Base-by-base conservation (phyloP, 108 stramenopile genomes). In the Mediolabrus comicus region DNA sequence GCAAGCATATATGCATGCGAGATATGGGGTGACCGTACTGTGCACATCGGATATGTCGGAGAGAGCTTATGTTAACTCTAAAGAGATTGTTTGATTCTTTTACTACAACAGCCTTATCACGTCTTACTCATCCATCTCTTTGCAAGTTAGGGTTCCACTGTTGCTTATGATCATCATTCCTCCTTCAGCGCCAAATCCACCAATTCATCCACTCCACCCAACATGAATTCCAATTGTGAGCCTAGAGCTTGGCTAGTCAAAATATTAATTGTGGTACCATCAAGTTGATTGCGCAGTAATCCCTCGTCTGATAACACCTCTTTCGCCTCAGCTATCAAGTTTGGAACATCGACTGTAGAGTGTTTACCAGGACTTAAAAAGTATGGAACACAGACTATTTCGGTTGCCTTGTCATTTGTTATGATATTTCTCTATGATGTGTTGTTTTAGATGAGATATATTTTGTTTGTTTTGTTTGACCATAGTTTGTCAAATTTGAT, bases 351-450 rank as follows among this genome's bases (percentile, higher is more conserved):
- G 35, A 88, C 74, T 26, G 74, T 76, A 10, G 92, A 92, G 68
- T 96, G 97, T 13, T 92, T 80, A 11, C 97, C 97, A 1, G 92
- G 86, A 56, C 87, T 86, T 6, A 97, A 65, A 72, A 97, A 97
- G 69, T 87, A 97, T 4, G 97, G 97, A 70, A 96, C 95, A 51
- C 92, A 94, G 16, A 97, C 57, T 31, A 94, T 86, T 75, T 89
- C 75, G 39, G 82, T 79, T 1, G 49, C 65, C 8, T 27, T 28
- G 8, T 75, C 72, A 16, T 17, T 17, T 10, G n/a, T 35, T 5
- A 79, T 30, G 6, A 79, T n/a, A 13, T 75, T 35, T 55, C 83
- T 26, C 26, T 41, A 16, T 41, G n/a, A 1, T 16, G 13, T 0
- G 16, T 41, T 38, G 4, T 36, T 3, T 3, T 36, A 4, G n/a